Conservation (phyloP, 805 yeast species). For the Nakazawaea siamensis region DNA sequence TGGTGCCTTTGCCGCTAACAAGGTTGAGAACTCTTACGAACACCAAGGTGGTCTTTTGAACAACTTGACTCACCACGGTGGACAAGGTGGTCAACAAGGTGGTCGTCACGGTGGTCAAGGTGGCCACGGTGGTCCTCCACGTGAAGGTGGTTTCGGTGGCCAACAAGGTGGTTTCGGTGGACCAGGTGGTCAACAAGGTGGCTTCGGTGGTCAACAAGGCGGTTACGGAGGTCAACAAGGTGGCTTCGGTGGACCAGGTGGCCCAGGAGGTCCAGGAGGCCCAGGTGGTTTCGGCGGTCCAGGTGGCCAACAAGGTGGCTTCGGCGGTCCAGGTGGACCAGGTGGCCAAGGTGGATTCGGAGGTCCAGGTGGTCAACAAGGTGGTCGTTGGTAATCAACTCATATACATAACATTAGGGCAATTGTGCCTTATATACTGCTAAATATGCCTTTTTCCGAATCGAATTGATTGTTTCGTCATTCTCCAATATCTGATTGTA, state of each 20-base stretch:
- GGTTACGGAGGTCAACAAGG: conserved; percentile 8
- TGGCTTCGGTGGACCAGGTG: conserved; percentile 14
- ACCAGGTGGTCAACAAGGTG: conserved; percentile 12
- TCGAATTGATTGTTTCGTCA: too few relatives aligned
- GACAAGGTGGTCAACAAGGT: conserved; percentile 9
- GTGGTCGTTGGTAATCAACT: conserved; percentile 7
- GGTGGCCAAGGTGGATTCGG: conserved; percentile 12
- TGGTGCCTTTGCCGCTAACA: conserved; percentile 48
- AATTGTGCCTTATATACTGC: too few relatives aligned
- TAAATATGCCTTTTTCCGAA: too few relatives aligned
- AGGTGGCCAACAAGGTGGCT: conserved; percentile 9
- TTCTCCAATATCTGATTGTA: too few relatives aligned
- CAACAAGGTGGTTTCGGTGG: conserved; percentile 13
- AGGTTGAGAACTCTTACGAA: conserved; percentile 32
- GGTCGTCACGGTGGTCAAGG: conserved; percentile 6
- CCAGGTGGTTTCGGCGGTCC: conserved; percentile 12
- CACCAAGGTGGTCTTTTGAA: conserved; percentile 11
- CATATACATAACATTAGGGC: too few relatives aligned
- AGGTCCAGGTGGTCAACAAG: conserved; percentile 9
- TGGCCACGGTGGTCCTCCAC: conserved; percentile 11
- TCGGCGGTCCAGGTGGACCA: conserved; percentile 13
- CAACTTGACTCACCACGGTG: conserved; percentile 2
- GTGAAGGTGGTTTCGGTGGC: conserved; percentile 8
- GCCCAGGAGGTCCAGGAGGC: conserved; percentile 12
- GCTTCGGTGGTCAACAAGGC: conserved; percentile 5